Evolutionary conservation across 1,139 yeast genomes (phyloP).

Genomic region (Debaryomyces coudertii): DNA sequence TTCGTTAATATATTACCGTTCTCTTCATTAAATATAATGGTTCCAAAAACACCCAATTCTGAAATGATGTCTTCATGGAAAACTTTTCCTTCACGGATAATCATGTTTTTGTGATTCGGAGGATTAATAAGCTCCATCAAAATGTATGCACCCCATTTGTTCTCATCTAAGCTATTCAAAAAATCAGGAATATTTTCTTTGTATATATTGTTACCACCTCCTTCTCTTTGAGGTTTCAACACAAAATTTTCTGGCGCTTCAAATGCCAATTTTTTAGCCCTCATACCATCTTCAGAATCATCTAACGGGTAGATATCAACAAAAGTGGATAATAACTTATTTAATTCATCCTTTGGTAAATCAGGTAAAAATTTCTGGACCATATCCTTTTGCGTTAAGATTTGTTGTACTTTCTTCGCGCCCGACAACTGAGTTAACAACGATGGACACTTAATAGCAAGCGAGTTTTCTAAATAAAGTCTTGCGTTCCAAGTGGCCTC

Average conservation of each 20-base stretch:
- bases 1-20: slow-evolving; percentile 61
- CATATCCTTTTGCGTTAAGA: slow-evolving; percentile 60
- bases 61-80: slow-evolving; percentile 73
- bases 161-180: slow-evolving; percentile 59
- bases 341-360: slow-evolving; percentile 26
- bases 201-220: slow-evolving; percentile 91
- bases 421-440: slow-evolving; percentile 89
- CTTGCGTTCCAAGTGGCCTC: slow-evolving; percentile 76
- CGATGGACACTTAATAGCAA: slow-evolving; percentile 91
- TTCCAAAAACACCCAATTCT: slow-evolving; percentile 90
- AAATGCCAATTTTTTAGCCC: slow-evolving; percentile 70
- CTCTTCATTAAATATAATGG: slow-evolving; percentile 70
- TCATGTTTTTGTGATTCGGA: slow-evolving; percentile 64
- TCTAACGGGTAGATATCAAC: slow-evolving; percentile 88
- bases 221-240: slow-evolving; percentile 96
- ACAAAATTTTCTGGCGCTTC: slow-evolving; percentile 73
- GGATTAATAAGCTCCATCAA: slow-evolving; percentile 92
- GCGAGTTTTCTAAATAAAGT: slow-evolving; percentile 65
- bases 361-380: slow-evolving; percentile 52
- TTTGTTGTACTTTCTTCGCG: slow-evolving; percentile 89
- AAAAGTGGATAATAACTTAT: slow-evolving; percentile 60
- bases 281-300: slow-evolving; percentile 60
- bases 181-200: slow-evolving; percentile 80
- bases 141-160: slow-evolving; percentile 88
- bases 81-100: slow-evolving; percentile 67